phyloP scores from a whole-genome alignment of 2,329 filamentous ascomycete species.

The Fusarium mexicanum region DNA sequence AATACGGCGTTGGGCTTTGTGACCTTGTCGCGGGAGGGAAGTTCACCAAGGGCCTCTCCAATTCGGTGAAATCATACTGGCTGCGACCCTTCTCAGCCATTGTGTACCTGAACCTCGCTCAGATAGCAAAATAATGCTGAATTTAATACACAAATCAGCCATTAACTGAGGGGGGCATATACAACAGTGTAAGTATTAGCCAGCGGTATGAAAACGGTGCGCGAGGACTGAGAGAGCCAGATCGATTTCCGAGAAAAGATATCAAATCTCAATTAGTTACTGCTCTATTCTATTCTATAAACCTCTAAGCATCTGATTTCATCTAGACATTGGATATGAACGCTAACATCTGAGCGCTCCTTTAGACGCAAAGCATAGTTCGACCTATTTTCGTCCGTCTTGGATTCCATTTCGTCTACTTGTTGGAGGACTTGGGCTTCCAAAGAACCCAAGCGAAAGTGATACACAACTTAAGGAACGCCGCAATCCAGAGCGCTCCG shows the following conservation, averaged over 20 bases:
- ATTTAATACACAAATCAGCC: rapidly evolving
- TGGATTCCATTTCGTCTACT: background rate
- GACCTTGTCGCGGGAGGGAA: rapidly evolving
- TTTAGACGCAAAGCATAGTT: too few relatives aligned
- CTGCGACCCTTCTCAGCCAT: too few relatives aligned
- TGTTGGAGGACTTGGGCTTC: slow-evolving; percentile 32
- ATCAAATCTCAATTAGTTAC: background rate
- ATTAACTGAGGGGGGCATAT: rapidly evolving
- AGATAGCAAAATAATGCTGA: background rate
- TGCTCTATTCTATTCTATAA: background rate
- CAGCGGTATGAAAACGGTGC: rapidly evolving
- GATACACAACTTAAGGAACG: slow-evolving; percentile 40
- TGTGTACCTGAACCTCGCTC: rapidly evolving
- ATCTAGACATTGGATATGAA: background rate
- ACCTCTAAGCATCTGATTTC: rapidly evolving
- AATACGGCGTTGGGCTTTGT: rapidly evolving
- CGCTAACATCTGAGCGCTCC: background rate
- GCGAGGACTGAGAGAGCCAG: background rate
- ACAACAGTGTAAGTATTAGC: rapidly evolving
- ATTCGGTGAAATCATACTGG: too few relatives aligned
- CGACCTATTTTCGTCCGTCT: background rate
- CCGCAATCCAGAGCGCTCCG: slow-evolving; percentile 42
- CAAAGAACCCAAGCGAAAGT: slow-evolving; percentile 36
- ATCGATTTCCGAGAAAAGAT: background rate
- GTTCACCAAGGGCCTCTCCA: rapidly evolving